Base-by-base conservation (phyloP, 2,329 filamentous ascomycete species). In the Xylariaceae sp. region DNA sequence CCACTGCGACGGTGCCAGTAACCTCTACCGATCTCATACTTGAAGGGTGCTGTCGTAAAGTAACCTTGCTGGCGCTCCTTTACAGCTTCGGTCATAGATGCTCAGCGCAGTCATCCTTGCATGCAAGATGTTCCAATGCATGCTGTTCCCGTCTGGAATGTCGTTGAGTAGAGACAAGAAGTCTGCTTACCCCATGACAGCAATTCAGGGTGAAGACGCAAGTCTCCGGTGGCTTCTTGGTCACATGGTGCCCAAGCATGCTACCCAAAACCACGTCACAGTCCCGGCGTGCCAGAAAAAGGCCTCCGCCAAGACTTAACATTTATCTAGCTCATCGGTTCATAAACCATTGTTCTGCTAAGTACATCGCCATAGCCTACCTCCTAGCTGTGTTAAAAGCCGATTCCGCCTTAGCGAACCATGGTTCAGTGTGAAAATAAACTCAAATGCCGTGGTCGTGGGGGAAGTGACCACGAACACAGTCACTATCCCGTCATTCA, bases 261-360 rank as follows among this genome's bases (percentile, higher is more conserved):
- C 41, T 53, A 50, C 53, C 50, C 44, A 49, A 53, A 49, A 21
- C 30, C 48, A 44, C 49, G 48, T 52, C 45, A 53, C 44, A 57
- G 27, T 50, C 46, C 40, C 50, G 29, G 32, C 32, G 41, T 41
- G 35, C 50, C 54, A 53, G 50, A 32, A 46, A 30, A 43, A 29
- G 37, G 39, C 11, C 36, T 23, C 33, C 33, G 42, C 48, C 53
- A 55, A 48, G 53, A 21, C n/a, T 33, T 20, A 26, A 3, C 21
- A 24, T 44, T 30, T 41, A 56, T 56, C 32, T 49, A 48, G 43
- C 42, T 44, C 37, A 56, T 55, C 53, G 53, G 48, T 23, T 20
- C 37, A n/a, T 32, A 42, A 41, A 16, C 41, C 36, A 37, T 42
- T 32, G 18, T 51, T 27, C 43, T 15, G 37, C 35, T n/a, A n/a